Evolutionary conservation across 2,329 filamentous ascomycete species (phyloP).

Genomic region (Penicillium sp.): DNA sequence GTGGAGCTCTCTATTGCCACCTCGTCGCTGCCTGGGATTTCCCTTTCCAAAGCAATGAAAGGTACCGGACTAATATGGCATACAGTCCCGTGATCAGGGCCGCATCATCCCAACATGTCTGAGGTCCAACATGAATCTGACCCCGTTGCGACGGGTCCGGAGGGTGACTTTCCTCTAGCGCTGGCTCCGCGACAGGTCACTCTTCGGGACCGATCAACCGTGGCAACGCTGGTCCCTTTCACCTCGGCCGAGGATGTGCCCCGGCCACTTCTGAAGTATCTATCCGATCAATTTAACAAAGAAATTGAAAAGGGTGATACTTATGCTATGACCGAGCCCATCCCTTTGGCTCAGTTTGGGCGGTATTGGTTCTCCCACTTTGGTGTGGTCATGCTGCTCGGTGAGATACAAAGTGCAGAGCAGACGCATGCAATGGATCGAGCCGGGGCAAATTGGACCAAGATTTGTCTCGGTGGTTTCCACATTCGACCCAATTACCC

Average conservation of each 20-base stretch:
- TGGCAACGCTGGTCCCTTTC: slow-evolving; percentile 81
- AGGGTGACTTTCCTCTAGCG: slow-evolving; percentile 59
- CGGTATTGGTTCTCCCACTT: slow-evolving; percentile 92
- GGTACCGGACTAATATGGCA: slow-evolving; percentile 31
- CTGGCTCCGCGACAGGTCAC: slow-evolving; percentile 75
- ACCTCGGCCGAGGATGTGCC: slow-evolving; percentile 75
- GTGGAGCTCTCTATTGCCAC: background rate
- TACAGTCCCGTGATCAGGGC: slow-evolving; percentile 36
- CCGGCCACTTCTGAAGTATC: slow-evolving; percentile 68
- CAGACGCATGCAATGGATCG: slow-evolving; percentile 51
- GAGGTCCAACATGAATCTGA: slow-evolving; percentile 37
- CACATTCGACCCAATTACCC: slow-evolving; percentile 95
- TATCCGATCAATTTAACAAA: slow-evolving; percentile 80
- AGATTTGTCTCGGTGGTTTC: slow-evolving; percentile 81
- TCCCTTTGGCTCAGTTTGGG: slow-evolving; percentile 72
- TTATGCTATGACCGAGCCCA: slow-evolving; percentile 79
- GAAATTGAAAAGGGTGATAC: slow-evolving; percentile 92
- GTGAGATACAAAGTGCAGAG: slow-evolving; percentile 64
- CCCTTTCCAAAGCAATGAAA: background rate
- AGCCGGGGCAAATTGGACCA: slow-evolving; percentile 69
- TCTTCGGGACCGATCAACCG: slow-evolving; percentile 77
- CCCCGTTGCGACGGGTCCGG: slow-evolving; percentile 29
- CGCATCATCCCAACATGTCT: slow-evolving; percentile 33
- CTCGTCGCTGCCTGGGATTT: background rate
- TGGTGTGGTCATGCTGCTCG: slow-evolving; percentile 80